These are phyloP conservation scores for Tuber melanosporum DNA, from an alignment of 495 filamentous ascomycete genomes.

Conservation along the genomic window DNA sequence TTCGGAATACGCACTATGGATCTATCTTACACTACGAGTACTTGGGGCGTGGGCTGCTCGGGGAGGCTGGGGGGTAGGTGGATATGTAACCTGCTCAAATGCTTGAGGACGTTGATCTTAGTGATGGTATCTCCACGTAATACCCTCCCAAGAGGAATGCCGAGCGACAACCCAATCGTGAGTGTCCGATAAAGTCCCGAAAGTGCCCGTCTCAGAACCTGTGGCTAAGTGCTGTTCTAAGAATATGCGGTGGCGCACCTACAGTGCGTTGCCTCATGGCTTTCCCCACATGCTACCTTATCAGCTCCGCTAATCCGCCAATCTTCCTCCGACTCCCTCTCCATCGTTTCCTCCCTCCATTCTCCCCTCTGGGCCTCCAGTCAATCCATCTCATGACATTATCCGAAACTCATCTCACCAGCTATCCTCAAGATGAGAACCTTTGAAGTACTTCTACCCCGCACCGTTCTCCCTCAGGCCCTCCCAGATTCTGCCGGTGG, in stretches of 20 bases:
- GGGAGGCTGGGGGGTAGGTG: background rate
- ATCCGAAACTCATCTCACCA: background rate
- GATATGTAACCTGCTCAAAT: background rate
- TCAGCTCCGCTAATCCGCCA: background rate
- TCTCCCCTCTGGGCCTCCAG: background rate
- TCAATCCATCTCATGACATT: background rate
- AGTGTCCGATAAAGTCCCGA: background rate
- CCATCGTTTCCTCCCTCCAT: background rate
- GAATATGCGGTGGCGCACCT: background rate
- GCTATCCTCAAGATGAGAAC: background rate
- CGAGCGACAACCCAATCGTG: background rate
- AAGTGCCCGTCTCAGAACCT: background rate
- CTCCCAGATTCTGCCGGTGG: background rate
- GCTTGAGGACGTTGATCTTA: background rate
- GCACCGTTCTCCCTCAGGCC: background rate
- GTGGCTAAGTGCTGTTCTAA: background rate
- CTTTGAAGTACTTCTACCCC: background rate
- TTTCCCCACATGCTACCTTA: background rate
- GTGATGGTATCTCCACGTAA: background rate
- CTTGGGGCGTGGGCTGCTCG: background rate
- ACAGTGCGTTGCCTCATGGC: background rate
- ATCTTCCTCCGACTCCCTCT: background rate
- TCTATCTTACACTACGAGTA: background rate
- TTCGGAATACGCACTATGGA: background rate
- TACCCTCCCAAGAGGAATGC: background rate